Conservation (phyloP, 2,329 filamentous ascomycete species). For the Purpureocillium takamizusanense region DNA sequence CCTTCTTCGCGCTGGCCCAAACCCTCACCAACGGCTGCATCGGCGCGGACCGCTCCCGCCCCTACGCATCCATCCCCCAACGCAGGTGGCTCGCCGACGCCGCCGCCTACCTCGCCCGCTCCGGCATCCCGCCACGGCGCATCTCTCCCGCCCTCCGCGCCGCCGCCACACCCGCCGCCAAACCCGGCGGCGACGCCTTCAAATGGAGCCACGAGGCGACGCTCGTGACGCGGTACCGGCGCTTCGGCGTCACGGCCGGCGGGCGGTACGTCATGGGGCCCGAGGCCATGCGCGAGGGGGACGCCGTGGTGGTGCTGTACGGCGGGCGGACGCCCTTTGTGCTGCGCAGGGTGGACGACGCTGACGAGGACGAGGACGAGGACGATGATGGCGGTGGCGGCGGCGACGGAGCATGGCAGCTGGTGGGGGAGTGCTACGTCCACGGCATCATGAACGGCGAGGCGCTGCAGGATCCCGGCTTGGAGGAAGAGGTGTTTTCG, state of each 20-base stretch:
- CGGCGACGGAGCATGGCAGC: conserved; percentile 12
- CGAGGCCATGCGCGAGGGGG: conserved; percentile 17
- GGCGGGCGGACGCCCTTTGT: conserved; percentile 23
- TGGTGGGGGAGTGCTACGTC: conserved; percentile 27
- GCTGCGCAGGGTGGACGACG: conserved; percentile 10
- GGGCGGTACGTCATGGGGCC: conserved; percentile 24
- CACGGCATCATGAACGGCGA: conserved; percentile 28
- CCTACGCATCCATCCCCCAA: conserved; percentile 13
- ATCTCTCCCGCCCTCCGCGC: conserved; percentile 14
- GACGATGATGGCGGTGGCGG: neutral
- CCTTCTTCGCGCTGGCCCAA: conserved; percentile 23
- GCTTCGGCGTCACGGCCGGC: conserved; percentile 19
- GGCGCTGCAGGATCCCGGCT: conserved; percentile 12
- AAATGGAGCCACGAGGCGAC: conserved; percentile 26
- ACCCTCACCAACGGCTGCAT: conserved; percentile 24
- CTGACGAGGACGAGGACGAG: too few relatives aligned
- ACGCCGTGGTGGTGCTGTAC: conserved; percentile 21
- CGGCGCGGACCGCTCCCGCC: conserved; percentile 16
- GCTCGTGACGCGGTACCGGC: conserved; percentile 22
- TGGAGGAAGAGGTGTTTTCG: conserved; percentile 18
- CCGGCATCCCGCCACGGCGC: conserved; percentile 4
- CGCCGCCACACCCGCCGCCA: conserved; percentile 9
- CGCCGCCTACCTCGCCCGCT: conserved; percentile 21
- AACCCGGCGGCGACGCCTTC: conserved; percentile 16
- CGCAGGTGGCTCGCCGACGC: conserved; percentile 20